phyloP scores from a whole-genome alignment of 2,329 filamentous ascomycete genomes.

The Penicillium fuscoglaucum region DNA sequence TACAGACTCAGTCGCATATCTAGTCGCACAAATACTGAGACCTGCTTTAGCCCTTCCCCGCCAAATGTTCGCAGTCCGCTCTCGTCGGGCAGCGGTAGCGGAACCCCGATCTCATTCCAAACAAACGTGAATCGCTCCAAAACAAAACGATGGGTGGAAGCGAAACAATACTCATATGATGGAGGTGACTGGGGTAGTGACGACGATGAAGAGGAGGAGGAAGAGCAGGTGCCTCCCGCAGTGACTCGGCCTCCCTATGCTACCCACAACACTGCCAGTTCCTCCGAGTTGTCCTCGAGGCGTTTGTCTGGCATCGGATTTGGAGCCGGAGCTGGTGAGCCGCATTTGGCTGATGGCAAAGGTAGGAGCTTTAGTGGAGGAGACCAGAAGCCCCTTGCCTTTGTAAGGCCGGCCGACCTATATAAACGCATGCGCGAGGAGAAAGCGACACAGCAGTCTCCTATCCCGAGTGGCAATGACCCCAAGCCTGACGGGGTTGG shows the following conservation, averaged over 20 bases:
- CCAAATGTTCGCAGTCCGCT: slow-evolving; percentile 31
- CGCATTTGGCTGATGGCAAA: slow-evolving; percentile 20
- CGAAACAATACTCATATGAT: slow-evolving; percentile 81
- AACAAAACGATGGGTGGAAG: slow-evolving; percentile 93
- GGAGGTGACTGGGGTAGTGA: slow-evolving; percentile 87
- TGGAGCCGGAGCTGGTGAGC: slow-evolving; percentile 13
- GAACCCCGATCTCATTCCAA: slow-evolving; percentile 64
- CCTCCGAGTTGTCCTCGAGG: slow-evolving; percentile 23
- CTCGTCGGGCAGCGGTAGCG: slow-evolving; percentile 29
- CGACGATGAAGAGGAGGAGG: slow-evolving; percentile 61
- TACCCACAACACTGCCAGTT: slow-evolving; percentile 31
- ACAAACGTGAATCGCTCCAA: slow-evolving; percentile 85
- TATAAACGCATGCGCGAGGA: slow-evolving; percentile 72
- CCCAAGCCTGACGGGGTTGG: neutral
- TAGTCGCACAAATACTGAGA: slow-evolving; percentile 17
- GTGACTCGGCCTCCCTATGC: slow-evolving; percentile 26
- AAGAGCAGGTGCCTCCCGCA: slow-evolving; percentile 53
- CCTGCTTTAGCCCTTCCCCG: slow-evolving; percentile 16
- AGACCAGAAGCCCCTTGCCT: slow-evolving; percentile 56
- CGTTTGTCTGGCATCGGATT: slow-evolving; percentile 20
- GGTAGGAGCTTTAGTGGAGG: slow-evolving; percentile 28
- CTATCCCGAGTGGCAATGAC: neutral
- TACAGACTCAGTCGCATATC: neutral
- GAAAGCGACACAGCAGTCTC: slow-evolving; percentile 33
- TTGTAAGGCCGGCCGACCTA: slow-evolving; percentile 74